Conservation (phyloP, 2,329 filamentous ascomycete species). For the Aspergillus ruber region DNA sequence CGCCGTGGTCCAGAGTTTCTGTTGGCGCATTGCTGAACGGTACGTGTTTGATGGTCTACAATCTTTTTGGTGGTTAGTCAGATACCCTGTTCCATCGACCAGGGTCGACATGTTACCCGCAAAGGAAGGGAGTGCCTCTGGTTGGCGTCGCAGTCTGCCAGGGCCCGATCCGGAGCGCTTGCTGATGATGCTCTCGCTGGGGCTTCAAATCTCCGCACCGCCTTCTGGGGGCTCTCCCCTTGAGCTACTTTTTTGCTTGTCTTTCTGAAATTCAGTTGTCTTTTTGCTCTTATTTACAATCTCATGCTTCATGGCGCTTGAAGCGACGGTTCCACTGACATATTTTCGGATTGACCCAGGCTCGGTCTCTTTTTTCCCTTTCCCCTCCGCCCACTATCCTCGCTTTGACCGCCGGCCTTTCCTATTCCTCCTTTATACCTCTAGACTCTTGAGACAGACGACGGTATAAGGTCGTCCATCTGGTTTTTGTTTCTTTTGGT, state of each 20-base stretch:
- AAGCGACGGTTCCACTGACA: slow-evolving; percentile 22
- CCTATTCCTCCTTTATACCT: slow-evolving; percentile 1
- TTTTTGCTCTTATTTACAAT: background rate
- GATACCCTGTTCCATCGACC: slow-evolving; percentile 2
- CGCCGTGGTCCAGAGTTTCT: slow-evolving; percentile 21
- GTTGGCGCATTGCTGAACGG: slow-evolving; percentile 34
- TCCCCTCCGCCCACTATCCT: slow-evolving; percentile 13
- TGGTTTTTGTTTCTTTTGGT: background rate
- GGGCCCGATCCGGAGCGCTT: slow-evolving; percentile 16
- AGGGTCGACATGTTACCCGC: background rate
- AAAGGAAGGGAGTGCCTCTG: slow-evolving; percentile 4
- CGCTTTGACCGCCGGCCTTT: slow-evolving; percentile 1
- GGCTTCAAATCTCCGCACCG: slow-evolving; percentile 36
- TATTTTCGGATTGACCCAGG: slow-evolving; percentile 15
- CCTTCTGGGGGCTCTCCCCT: slow-evolving; percentile 23
- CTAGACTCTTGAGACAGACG: background rate
- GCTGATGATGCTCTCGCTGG: slow-evolving; percentile 23
- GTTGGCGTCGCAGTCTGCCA: slow-evolving; percentile 16
- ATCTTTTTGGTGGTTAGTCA: slow-evolving; percentile 3
- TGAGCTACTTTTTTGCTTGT: slow-evolving; percentile 5
- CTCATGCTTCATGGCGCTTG: background rate
- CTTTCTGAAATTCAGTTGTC: slow-evolving; percentile 1
- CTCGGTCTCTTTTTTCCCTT: slow-evolving; percentile 9
- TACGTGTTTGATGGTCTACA: slow-evolving; percentile 23
- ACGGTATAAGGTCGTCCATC: background rate